A percentile compares a stretch with the other conserved stretches of the same genome.
These are phyloP conservation scores for Chlorencoelia australis DNA, from an alignment of 2,329 filamentous ascomycete species.

Conservation along the genomic window DNA sequence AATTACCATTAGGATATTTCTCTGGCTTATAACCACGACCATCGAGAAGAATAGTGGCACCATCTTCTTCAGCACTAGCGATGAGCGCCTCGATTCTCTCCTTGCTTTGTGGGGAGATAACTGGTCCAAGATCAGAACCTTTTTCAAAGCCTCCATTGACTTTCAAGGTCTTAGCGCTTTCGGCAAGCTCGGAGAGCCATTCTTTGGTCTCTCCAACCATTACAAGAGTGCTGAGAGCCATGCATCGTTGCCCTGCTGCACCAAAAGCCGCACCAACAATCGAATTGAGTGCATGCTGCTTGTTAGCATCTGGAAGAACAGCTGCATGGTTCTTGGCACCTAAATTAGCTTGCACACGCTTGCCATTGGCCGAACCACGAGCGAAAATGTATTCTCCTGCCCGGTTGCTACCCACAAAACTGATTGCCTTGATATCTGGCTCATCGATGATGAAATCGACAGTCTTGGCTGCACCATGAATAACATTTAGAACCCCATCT, in stretches of 20 bases:
- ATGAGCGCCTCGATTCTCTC: constrained; percentile 69
- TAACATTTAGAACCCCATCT: constrained; percentile 69
- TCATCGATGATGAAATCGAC: constrained; percentile 83
- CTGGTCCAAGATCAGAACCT: constrained; percentile 70
- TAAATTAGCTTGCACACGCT: constrained; percentile 80
- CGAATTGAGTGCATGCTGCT: constrained; percentile 79
- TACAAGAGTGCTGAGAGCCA: constrained; percentile 75
- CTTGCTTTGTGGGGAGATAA: constrained; percentile 72
- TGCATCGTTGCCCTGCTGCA: constrained; percentile 76
- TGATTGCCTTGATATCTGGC: constrained; percentile 75
- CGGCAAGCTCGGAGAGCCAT: constrained; percentile 70
- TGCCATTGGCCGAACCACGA: constrained; percentile 72
- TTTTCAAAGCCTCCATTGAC: constrained; percentile 76
- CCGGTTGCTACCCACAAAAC: constrained; percentile 80
- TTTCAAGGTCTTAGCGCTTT: constrained; percentile 60
- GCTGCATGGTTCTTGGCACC: constrained; percentile 85
- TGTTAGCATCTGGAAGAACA: constrained; percentile 78
- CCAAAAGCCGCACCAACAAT: constrained; percentile 78
- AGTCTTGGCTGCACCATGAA: constrained; percentile 70
- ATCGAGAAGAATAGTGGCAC: constrained; percentile 73
- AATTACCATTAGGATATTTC: constrained; percentile 81
- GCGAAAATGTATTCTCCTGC: constrained; percentile 80
- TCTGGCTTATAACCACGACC: constrained; percentile 63
- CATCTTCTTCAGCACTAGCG: constrained; percentile 66
- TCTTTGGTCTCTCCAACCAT: constrained; percentile 78